These are phyloP conservation scores for Pleoardoris graminearum DNA, from an alignment of 2,329 filamentous ascomycete species.

Conservation along the genomic window DNA sequence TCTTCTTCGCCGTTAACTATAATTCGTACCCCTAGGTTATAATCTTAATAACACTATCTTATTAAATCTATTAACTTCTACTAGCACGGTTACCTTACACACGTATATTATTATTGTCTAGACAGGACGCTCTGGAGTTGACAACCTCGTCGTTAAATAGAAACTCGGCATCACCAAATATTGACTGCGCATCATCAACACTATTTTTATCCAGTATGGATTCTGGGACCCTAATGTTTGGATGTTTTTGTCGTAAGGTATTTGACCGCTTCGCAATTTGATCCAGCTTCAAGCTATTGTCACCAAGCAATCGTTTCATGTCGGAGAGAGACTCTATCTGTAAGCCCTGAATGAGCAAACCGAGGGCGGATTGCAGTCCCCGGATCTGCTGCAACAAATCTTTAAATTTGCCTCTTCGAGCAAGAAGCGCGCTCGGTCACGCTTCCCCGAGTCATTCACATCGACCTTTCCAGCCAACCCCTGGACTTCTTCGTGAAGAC, in stretches of 20 bases:
- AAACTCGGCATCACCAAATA: conserved; percentile 31
- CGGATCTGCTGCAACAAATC: conserved; percentile 40
- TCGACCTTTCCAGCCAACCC: conserved; percentile 26
- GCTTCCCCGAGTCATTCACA: conserved; percentile 26
- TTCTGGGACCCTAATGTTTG: conserved; percentile 32
- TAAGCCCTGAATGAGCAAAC: conserved; percentile 38
- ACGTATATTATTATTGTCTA: no score
- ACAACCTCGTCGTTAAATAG: conserved; percentile 38
- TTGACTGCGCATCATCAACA: conserved; percentile 20
- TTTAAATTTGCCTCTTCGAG: conserved; percentile 42
- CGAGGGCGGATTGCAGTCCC: conserved; percentile 39
- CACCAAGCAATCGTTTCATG: conserved; percentile 33
- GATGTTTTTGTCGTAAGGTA: conserved; percentile 32
- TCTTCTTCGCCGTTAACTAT: no score
- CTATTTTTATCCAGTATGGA: conserved; percentile 27
- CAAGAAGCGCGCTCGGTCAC: conserved; percentile 31
- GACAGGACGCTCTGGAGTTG: conserved; percentile 38
- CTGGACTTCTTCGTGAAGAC: conserved; percentile 38
- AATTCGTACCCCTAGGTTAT: no score
- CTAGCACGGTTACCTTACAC: no score
- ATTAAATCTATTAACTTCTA: no score
- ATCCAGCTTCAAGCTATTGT: conserved; percentile 34
- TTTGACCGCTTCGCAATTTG: conserved; percentile 31
- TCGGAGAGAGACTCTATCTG: conserved; percentile 43
- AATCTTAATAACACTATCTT: no score